phyloP scores from a whole-genome alignment of 1,284 basidiomycete genomes.

The Ustilago bromivora region DNA sequence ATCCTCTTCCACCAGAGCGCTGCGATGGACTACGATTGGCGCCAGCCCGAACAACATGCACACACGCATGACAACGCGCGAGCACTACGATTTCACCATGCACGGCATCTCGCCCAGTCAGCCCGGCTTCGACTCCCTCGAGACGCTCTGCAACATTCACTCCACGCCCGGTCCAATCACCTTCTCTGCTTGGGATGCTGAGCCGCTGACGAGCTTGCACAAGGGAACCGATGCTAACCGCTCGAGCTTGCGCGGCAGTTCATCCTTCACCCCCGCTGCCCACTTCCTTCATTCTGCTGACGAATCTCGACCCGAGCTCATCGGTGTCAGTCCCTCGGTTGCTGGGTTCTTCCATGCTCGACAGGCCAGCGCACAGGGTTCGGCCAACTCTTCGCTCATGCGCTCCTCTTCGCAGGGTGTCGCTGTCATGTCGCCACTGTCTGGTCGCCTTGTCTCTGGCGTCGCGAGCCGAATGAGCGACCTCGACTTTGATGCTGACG shows the following conservation, averaged over 20 bases:
- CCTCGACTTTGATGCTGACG: slow-evolving; percentile 52
- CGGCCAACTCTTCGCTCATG: slow-evolving; percentile 41
- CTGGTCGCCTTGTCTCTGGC: slow-evolving; percentile 39
- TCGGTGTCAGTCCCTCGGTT: slow-evolving; percentile 51
- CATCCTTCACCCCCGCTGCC: slow-evolving; percentile 32
- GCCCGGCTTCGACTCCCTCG: slow-evolving; percentile 41
- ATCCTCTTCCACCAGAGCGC: slow-evolving; percentile 21
- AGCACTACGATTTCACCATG: slow-evolving; percentile 63
- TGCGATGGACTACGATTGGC: slow-evolving; percentile 48
- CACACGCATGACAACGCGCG: slow-evolving; percentile 57
- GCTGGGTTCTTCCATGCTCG: slow-evolving; percentile 47
- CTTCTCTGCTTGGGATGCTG: slow-evolving; percentile 48
- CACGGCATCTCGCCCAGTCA: slow-evolving; percentile 59
- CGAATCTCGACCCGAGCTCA: slow-evolving; percentile 45
- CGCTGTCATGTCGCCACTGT: slow-evolving; percentile 51
- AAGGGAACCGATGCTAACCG: slow-evolving; percentile 36
- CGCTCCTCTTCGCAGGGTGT: slow-evolving; percentile 41
- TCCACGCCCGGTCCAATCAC: slow-evolving; percentile 49
- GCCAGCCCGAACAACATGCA: slow-evolving; percentile 50
- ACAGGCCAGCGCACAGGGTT: slow-evolving; percentile 37
- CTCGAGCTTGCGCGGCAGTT: slow-evolving; percentile 21
- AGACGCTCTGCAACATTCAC: slow-evolving; percentile 47
- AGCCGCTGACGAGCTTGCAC: slow-evolving; percentile 41
- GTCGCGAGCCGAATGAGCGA: slow-evolving; percentile 44
- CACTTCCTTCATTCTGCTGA: slow-evolving; percentile 36